Evolutionary conservation across 2,329 filamentous ascomycete species (phyloP).

Genomic region (Fusarium sp.): DNA sequence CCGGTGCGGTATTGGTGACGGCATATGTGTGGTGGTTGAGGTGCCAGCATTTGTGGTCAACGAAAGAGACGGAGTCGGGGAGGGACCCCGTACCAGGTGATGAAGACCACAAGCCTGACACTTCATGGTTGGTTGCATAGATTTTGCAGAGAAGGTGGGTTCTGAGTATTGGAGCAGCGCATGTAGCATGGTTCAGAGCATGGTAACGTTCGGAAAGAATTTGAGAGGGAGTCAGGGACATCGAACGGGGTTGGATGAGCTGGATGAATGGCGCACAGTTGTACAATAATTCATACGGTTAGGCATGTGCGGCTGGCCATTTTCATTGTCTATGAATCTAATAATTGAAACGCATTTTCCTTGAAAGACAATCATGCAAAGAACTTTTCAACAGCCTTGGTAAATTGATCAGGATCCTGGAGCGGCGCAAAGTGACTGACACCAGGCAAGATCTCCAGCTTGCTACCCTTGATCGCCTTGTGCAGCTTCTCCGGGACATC

Average conservation of each 20-base stretch:
- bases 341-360: not conserved
- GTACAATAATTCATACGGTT: not conserved
- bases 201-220: too few species aligned
- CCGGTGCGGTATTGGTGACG: not conserved
- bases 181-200: too few species aligned
- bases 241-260: too few species aligned
- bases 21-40: not conserved
- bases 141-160: too few species aligned
- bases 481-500: conserved; percentile 51
- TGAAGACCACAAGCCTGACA: not conserved
- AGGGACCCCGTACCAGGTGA: too few species aligned
- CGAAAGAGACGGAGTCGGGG: not conserved
- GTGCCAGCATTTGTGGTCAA: not conserved
- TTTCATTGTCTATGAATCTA: not conserved
- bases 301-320: too few species aligned
- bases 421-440: conserved; percentile 59
- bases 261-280: not conserved
- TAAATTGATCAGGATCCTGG: conserved; percentile 54
- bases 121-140: not conserved
- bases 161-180: too few species aligned
- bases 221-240: too few species aligned
- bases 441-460: conserved; percentile 49
- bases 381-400: conserved; percentile 47
- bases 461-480: conserved; percentile 52
- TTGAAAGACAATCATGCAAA: conserved; percentile 1